Percentiles rank a stretch among this genome's conserved stretches.
These are phyloP conservation scores for Chalciporus sphaerocephalus DNA, from an alignment of 768 basidiomycete species.

Conservation along the genomic window DNA sequence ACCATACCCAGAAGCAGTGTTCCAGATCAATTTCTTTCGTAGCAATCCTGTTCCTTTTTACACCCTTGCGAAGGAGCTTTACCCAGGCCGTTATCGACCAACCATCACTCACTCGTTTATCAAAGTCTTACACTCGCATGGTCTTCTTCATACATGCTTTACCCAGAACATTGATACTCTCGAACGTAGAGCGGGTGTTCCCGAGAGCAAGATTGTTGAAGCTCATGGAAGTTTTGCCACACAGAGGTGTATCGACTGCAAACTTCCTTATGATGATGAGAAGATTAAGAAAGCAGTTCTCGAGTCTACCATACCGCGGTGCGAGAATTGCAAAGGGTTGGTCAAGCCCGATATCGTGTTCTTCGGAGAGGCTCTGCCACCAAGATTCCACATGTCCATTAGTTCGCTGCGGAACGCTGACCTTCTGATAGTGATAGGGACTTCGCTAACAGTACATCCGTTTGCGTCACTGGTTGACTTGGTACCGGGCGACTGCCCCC, in stretches of 20 bases:
- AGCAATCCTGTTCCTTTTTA: constrained; percentile 83
- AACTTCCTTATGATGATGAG: constrained; percentile 50
- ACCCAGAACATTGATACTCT: constrained; percentile 94
- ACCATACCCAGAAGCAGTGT: constrained; percentile 94
- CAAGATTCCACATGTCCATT: constrained; percentile 56
- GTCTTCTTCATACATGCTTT: constrained; percentile 70
- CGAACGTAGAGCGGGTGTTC: constrained; percentile 79
- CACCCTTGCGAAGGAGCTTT: constrained; percentile 87
- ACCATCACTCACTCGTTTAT: constrained; percentile 90
- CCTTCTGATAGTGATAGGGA: constrained; percentile 86
- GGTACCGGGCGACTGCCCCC: constrained; percentile 57
- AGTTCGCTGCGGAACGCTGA: constrained; percentile 62
- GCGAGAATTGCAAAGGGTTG: constrained; percentile 62
- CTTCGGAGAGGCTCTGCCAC: constrained; percentile 81
- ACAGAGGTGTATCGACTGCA: constrained; percentile 80
- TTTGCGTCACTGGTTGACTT: constrained; percentile 74
- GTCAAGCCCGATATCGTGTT: constrained; percentile 96
- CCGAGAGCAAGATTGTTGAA: constrained; percentile 73
- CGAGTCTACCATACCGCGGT: constrained; percentile 56
- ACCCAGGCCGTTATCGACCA: constrained; percentile 86
- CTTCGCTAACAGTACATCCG: constrained; percentile 81
- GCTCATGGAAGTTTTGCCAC: constrained; percentile 94
- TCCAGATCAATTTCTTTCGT: constrained; percentile 85
- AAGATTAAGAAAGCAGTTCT: constrained; percentile 65
- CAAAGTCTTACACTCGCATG: constrained; percentile 66